Evolutionary conservation across 768 basidiomycete genomes (phyloP).

Genomic region (Mycena pura): DNA sequence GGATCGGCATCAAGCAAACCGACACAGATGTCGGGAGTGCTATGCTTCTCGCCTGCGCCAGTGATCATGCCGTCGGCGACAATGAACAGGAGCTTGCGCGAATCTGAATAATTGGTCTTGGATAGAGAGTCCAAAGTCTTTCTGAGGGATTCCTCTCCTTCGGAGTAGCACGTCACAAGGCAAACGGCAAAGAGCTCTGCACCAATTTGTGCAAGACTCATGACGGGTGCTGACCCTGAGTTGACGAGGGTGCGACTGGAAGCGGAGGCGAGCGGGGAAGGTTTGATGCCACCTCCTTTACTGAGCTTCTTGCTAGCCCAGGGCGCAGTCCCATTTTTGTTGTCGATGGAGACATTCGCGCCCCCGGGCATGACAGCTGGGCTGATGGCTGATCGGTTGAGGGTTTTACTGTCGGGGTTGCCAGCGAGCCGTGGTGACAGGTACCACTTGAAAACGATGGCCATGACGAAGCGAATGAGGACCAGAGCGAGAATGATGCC

Average conservation of each 20-base stretch:
- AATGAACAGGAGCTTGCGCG: conserved; percentile 89
- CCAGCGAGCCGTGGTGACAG: conserved; percentile 82
- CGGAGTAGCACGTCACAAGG: conserved; percentile 97
- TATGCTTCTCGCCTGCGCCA: conserved; percentile 92
- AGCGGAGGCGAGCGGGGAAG: conserved; percentile 56
- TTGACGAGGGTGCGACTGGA: conserved; percentile 65
- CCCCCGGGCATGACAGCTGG: conserved; percentile 97
- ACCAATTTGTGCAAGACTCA: conserved; percentile 91
- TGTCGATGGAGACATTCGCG: conserved; percentile 93
- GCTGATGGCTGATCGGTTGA: conserved; percentile 86
- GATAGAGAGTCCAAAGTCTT: conserved; percentile 95
- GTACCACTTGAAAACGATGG: conserved; percentile 97
- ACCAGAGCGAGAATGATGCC: conserved; percentile 92
- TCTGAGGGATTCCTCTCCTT: conserved; percentile 91
- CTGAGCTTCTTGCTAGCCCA: conserved; percentile 79
- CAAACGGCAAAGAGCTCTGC: conserved; percentile 95
- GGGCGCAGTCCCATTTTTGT: conserved; percentile 89
- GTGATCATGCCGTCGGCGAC: conserved; percentile 99
- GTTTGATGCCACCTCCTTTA: conserved; percentile 46
- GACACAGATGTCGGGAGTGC: conserved; percentile 97
- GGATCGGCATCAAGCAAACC: conserved; percentile 90
- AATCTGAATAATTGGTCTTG: conserved; percentile 87
- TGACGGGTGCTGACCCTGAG: conserved; percentile 63
- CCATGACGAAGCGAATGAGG: conserved; percentile 93
- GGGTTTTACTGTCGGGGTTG: conserved; percentile 71